Conservation (phyloP, 2,329 filamentous ascomycete species). For the Stachybotrys chartarum region DNA sequence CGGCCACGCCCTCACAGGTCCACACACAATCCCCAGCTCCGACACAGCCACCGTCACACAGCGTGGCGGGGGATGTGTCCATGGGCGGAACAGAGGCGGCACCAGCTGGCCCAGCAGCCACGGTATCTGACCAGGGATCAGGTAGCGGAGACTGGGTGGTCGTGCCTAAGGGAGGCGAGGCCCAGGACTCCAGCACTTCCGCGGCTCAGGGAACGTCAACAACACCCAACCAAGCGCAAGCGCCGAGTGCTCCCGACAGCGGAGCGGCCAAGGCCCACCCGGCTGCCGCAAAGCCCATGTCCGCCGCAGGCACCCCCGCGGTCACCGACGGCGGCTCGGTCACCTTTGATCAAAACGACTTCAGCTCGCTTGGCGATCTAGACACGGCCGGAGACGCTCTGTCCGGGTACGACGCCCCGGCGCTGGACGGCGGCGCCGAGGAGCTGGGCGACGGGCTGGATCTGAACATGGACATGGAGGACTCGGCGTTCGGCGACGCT, state of each 20-base stretch:
- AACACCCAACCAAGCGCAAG: neutral
- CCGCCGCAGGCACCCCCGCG: slow-evolving; percentile 37
- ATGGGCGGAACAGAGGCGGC: slow-evolving; percentile 47
- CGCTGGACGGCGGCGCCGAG: slow-evolving; percentile 34
- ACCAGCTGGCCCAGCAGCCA: slow-evolving; percentile 25
- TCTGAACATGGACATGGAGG: slow-evolving; percentile 62
- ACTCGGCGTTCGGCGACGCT: slow-evolving; percentile 77
- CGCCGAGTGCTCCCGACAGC: slow-evolving; percentile 4
- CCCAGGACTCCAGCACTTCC: slow-evolving; percentile 25
- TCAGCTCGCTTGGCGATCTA: slow-evolving; percentile 55
- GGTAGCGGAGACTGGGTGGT: slow-evolving; percentile 67
- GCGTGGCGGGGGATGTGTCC: slow-evolving; percentile 23
- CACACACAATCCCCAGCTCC: slow-evolving; percentile 38
- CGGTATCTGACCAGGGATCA: slow-evolving; percentile 42
- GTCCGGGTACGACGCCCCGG: slow-evolving; percentile 56
- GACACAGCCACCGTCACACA: slow-evolving; percentile 9
- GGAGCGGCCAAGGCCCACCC: slow-evolving; percentile 13
- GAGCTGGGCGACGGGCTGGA: slow-evolving; percentile 50
- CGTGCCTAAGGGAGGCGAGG: slow-evolving; percentile 55
- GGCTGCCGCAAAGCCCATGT: slow-evolving; percentile 27
- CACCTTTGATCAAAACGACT: slow-evolving; percentile 50
- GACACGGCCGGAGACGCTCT: slow-evolving; percentile 68
- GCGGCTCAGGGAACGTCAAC: slow-evolving; percentile 6
- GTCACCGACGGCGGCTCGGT: slow-evolving; percentile 33
- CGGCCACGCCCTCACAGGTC: slow-evolving; percentile 46